Conservation (phyloP, 1,139 yeast species). For the Hanseniaspora gamundiae region DNA sequence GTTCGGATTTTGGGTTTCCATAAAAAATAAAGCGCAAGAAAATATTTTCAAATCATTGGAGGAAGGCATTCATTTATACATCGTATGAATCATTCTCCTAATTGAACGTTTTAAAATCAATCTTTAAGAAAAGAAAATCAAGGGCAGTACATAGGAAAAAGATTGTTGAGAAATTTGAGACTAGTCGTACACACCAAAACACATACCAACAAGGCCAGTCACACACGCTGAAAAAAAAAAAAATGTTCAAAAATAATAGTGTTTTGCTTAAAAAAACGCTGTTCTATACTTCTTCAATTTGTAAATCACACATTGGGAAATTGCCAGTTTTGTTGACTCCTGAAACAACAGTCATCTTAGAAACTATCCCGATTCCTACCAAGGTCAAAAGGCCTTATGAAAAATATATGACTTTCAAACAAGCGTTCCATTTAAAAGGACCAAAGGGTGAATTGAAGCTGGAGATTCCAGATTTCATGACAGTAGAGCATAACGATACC, state of each 20-base stretch:
- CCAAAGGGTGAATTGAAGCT: conserved; percentile 63
- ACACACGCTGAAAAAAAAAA: no score
- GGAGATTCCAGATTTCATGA: conserved; percentile 63
- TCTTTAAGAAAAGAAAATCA: no score
- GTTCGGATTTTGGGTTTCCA: no score
- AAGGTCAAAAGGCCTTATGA: conserved; percentile 49
- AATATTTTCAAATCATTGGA: no score
- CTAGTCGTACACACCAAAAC: no score
- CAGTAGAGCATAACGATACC: conserved; percentile 24
- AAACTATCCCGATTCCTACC: conserved; percentile 24
- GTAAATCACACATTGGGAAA: conserved; percentile 45
- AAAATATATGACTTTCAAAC: conserved; percentile 44
- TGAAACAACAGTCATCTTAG: conserved; percentile 33
- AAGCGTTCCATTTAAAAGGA: conserved; percentile 57
- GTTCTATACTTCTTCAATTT: conserved; percentile 22
- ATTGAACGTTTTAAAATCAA: no score
- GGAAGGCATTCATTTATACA: no score
- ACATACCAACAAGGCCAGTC: background rate
- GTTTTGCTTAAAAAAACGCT: conserved; percentile 17
- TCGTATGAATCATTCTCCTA: no score
- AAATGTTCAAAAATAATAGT: background rate
- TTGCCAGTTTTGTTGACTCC: conserved; percentile 45
- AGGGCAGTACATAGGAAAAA: no score
- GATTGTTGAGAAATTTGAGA: no score
- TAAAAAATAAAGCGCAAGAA: no score